These are phyloP conservation scores for Metschnikowia gelsemii DNA, from an alignment of 805 yeast genomes.

Conservation along the genomic window DNA sequence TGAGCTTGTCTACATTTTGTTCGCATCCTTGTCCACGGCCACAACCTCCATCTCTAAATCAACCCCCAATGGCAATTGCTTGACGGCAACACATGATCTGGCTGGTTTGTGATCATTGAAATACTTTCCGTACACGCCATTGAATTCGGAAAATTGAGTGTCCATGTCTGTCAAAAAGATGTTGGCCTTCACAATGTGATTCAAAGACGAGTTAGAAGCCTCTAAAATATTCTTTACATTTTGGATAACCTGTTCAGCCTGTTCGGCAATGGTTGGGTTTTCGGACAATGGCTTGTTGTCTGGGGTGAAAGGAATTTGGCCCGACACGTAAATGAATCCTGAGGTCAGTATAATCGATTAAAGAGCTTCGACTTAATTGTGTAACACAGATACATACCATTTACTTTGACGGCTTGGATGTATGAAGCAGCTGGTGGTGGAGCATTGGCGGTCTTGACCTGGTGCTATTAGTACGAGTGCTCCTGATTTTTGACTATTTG, in stretches of 20 bases:
- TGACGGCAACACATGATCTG: slow-evolving; percentile 96
- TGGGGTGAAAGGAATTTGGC: slow-evolving; percentile 90
- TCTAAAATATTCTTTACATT: slow-evolving; percentile 72
- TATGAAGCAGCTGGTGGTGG: slow-evolving; percentile 98
- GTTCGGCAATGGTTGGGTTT: slow-evolving; percentile 60
- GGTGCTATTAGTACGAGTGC: slow-evolving; percentile 15
- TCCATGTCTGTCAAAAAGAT: slow-evolving; percentile 89
- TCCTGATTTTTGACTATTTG: too few relatives aligned
- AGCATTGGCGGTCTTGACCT: slow-evolving; percentile 70
- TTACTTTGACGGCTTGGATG: slow-evolving; percentile 92
- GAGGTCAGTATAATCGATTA: slow-evolving; percentile 20
- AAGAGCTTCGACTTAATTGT: background rate
- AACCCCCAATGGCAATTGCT: slow-evolving; percentile 83
- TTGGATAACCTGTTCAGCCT: slow-evolving; percentile 70
- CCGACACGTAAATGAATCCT: slow-evolving; percentile 87
- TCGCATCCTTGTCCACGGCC: slow-evolving; percentile 62
- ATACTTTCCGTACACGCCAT: slow-evolving; percentile 77
- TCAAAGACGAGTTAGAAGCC: slow-evolving; percentile 81
- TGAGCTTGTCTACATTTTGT: slow-evolving; percentile 29
- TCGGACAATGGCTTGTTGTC: slow-evolving; percentile 80
- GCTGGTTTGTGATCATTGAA: slow-evolving; percentile 86
- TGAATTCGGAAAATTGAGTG: slow-evolving; percentile 74
- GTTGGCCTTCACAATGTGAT: slow-evolving; percentile 83
- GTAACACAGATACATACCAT: slow-evolving; percentile 49
- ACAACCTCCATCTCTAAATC: slow-evolving; percentile 89